Conservation (phyloP, 2,329 filamentous ascomycete genomes). For the Juglanconis sp. region DNA sequence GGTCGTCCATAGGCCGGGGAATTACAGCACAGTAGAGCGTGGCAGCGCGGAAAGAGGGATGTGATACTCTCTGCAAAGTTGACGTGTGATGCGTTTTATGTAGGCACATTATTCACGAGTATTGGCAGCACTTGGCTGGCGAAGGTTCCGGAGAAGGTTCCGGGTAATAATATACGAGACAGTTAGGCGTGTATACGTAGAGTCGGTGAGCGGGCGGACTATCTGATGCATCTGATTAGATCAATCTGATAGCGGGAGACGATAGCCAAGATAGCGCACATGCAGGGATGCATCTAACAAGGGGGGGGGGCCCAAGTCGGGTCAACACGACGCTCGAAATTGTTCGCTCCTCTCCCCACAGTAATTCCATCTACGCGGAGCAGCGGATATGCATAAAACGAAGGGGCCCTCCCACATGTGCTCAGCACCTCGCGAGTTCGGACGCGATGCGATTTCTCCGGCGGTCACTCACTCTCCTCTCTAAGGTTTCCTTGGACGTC, state of each 20-base stretch:
- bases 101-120: too few species aligned
- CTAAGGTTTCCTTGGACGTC: neutral
- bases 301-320: neutral
- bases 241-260: slow-evolving; percentile 1
- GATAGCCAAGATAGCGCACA: slow-evolving; percentile 3
- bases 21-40: too few species aligned
- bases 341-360: neutral
- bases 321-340: neutral
- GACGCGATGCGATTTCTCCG: neutral
- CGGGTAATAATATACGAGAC: too few species aligned
- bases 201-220: slow-evolving; percentile 1
- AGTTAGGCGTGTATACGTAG: too few species aligned
- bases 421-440: neutral
- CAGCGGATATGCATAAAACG: slow-evolving; percentile 5
- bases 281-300: neutral
- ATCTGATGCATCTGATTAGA: slow-evolving; percentile 22
- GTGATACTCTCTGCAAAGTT: too few species aligned
- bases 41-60: too few species aligned
- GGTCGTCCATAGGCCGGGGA: too few species aligned
- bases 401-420: neutral
- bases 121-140: too few species aligned
- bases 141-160: too few species aligned
- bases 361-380: neutral
- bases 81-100: too few species aligned
- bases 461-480: neutral